Evolutionary conservation across 202 grass and related monocot species (phyloP), one percentile per base, ranked within the genome.

Genomic region (Bolboschoenoplectus hybrid): DNA sequence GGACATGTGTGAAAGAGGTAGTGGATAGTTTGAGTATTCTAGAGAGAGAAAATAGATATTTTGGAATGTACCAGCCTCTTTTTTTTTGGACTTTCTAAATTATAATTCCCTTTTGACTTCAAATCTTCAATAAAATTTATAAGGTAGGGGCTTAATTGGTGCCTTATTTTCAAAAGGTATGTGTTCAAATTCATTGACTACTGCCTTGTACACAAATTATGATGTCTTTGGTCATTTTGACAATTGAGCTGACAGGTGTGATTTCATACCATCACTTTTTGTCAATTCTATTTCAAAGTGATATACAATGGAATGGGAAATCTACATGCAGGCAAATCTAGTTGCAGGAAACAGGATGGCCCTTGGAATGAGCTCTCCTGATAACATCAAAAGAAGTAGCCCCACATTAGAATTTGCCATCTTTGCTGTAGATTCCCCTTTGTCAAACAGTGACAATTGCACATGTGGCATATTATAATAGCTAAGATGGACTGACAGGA

Each of bases 301-400:
- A 55, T 36, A 36, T 9, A 38, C n/a, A 77, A 9, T 38, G 34
- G 52, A 17, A 83, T 40, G 26, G 3, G 52, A 26, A 83, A 38
- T 83, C 63, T 51, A 69, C n/a, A 63, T 66, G 46, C 19, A 36
- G 9, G 62, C 44, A 69, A 83, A 83, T n/a, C 81, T 56, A 69
- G 41, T 84, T 68, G 46, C 40, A 41, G 20, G 2, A 84, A 84
- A 68, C 64, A 53, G 82, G 26, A 84, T 57, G 47, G 13, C 35
- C 74, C 74, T 58, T 41, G 34, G 34, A 77, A 77, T 77, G 49
- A 56, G 9, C 1, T 56, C 2, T 78, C n/a, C 51, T 39, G 49
- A 78, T 79, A 62, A 58, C 35, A 55, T 16, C 73, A 76, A 76
- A 34, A 53, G 5, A 6, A 53, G 20, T 32, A 55, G 5, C 9